A percentile compares a stretch with the other conserved stretches of the same genome.
phyloP scores from a whole-genome alignment of 129 eudicot species.

The Daucus carota region DNA sequence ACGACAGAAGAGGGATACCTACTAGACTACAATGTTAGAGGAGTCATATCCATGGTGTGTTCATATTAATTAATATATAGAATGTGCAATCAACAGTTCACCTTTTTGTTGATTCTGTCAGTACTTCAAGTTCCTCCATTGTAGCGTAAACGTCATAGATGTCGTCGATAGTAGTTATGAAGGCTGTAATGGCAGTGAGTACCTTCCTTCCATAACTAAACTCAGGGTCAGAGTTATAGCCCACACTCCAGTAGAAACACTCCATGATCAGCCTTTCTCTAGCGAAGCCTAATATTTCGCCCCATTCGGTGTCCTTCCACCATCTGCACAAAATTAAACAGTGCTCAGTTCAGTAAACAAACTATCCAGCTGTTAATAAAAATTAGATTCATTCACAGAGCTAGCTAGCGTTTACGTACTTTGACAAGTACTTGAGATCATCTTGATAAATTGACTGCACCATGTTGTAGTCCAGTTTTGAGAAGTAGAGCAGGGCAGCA shows the following conservation, averaged over 20 bases:
- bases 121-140: slow-evolving; percentile 35
- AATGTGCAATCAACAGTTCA: too few species aligned
- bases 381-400: background rate
- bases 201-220: slow-evolving; percentile 17
- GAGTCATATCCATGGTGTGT: too few species aligned
- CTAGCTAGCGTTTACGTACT: background rate
- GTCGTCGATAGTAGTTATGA: slow-evolving; percentile 39
- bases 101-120: slow-evolving; percentile 30
- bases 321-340: slow-evolving; percentile 16
- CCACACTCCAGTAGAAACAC: slow-evolving; percentile 33
- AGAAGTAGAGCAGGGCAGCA: slow-evolving; percentile 13
- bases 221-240: slow-evolving; percentile 29
- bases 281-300: slow-evolving; percentile 24
- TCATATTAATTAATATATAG: too few species aligned
- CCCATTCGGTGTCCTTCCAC: slow-evolving; percentile 28
- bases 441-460: slow-evolving; percentile 25
- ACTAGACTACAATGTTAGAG: too few species aligned
- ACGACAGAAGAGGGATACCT: too few species aligned
- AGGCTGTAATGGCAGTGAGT: slow-evolving; percentile 10
- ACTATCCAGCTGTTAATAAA: background rate
- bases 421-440: slow-evolving; percentile 14
- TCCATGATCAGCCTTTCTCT: slow-evolving; percentile 47
- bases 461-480: slow-evolving; percentile 31
- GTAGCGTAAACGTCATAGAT: slow-evolving; percentile 48
- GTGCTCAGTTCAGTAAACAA: background rate